Evolutionary conservation across 2,329 filamentous ascomycete species (phyloP).

Genomic region (Colletotrichum cereale): DNA sequence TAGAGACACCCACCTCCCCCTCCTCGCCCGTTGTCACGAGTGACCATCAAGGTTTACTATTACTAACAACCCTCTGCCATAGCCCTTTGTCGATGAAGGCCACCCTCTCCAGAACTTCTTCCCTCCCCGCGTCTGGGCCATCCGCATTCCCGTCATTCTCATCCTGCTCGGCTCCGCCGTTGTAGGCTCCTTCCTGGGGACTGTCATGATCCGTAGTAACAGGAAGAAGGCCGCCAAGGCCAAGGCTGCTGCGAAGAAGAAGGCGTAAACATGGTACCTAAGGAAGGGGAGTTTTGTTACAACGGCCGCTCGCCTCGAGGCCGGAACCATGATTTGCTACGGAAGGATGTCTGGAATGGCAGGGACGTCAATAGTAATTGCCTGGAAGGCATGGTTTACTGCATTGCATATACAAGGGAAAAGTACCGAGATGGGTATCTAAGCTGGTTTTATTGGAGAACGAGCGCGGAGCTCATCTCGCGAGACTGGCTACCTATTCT

Average conservation of each 20-base stretch:
- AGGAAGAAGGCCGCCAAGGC: slow-evolving; percentile 96
- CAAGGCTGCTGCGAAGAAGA: slow-evolving; percentile 87
- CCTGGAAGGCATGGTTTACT: background rate
- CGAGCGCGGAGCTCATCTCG: slow-evolving; percentile 22
- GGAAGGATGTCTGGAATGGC: background rate
- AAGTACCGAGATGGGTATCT: slow-evolving; percentile 34
- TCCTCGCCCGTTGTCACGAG: slow-evolving; percentile 4
- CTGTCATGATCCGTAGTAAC: slow-evolving; percentile 99
- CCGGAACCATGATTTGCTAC: background rate
- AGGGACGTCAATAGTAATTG: background rate
- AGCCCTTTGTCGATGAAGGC: slow-evolving; percentile 98
- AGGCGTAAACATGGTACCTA: slow-evolving; percentile 72
- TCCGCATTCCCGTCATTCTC: slow-evolving; percentile 97
- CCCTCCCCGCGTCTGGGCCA: slow-evolving; percentile 97
- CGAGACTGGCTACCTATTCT: slow-evolving; percentile 25
- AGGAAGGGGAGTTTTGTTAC: background rate
- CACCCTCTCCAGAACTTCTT: slow-evolving; percentile 96
- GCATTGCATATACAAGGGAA: background rate
- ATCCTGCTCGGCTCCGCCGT: slow-evolving; percentile 92
- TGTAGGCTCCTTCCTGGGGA: slow-evolving; percentile 93
- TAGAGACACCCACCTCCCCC: slow-evolving; percentile 59
- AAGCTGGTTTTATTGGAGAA: slow-evolving; percentile 36
- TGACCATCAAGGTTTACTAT: slow-evolving; percentile 22
- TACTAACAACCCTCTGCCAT: slow-evolving; percentile 38
- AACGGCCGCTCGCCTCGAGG: background rate